Base-by-base conservation (phyloP, 2,329 filamentous ascomycete species). In the Didymella pomorum region DNA sequence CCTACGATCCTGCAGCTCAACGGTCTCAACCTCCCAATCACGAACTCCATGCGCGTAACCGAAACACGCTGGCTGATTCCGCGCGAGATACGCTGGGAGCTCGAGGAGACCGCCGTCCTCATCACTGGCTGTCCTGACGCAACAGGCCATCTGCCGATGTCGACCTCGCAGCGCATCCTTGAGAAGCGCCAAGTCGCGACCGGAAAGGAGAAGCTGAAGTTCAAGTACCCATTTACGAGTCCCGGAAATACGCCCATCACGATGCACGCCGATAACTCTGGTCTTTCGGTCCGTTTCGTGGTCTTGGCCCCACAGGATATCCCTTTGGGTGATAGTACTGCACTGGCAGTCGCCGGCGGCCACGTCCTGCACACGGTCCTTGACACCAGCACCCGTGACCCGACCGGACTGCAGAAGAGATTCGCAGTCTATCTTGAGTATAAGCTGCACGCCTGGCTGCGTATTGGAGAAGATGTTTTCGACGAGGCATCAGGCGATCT, bases 391-490 rank as follows among this genome's bases (percentile, higher is more conserved):
- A 9, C 45, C 4, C 0, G n/a, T 5, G 26, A 44, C 14, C 6
- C 21, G 7, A 1, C 3, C 6, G 16, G 23, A 3, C 29, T 52
- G 10, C 46, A 39, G 12, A 37, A 44, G 35, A 49, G 57, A 20
- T 56, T 60, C 33, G 57, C 57, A 10, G 33, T 52, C 2, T 52
- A 60, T 14, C 46, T 56, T 14, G 57, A 60, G 37, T 60, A 55
- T 42, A 60, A 44, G 20, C 18, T 60, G 47, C 57, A 60, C 18
- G 20, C 56, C 28, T 60, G 57, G 57, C 51, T 60, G 31, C 57
- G 57, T 12, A 60, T 60, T 7, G 57, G 57, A 9, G 57, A 60
- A 31, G 57, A 60, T 14, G 35, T 60, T 2, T 60, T 60, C 43
- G 57, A 60, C 29, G 43, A 52, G 12, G 57, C 57, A 2, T 55